phyloP scores from a whole-genome alignment of 78 protist species.

The Guillardia theta region DNA sequence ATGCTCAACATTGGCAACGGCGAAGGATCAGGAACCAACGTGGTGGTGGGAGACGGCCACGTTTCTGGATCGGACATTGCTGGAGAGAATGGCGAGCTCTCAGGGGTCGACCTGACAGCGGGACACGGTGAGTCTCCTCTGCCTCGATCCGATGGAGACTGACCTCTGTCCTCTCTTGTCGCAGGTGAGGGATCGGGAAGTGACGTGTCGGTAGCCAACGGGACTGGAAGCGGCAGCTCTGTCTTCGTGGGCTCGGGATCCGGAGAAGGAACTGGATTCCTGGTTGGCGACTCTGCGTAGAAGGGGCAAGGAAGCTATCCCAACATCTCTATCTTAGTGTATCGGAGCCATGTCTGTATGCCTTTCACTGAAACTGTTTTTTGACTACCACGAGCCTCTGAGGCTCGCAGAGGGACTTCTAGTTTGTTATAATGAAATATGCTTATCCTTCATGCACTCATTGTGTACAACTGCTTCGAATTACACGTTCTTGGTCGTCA shows the following conservation, averaged over 20 bases:
- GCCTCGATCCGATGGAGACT: not conserved
- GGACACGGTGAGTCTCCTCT: not conserved
- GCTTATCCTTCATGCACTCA: too few relatives aligned
- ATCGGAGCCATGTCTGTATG: too few relatives aligned
- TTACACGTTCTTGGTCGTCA: too few relatives aligned
- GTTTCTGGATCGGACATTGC: not conserved
- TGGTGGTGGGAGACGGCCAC: slow-evolving; percentile 33
- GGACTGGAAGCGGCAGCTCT: not conserved
- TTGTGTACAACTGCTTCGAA: too few relatives aligned
- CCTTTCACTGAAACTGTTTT: too few relatives aligned
- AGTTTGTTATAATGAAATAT: too few relatives aligned
- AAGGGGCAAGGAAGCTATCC: too few relatives aligned
- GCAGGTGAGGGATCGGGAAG: slow-evolving; percentile 18
- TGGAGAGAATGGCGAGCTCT: slow-evolving; percentile 32
- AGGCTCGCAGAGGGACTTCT: too few relatives aligned
- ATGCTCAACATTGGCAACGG: slow-evolving; percentile 41
- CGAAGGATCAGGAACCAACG: slow-evolving; percentile 25
- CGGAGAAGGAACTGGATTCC: slow-evolving; percentile 1
- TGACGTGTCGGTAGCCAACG: slow-evolving; percentile 30
- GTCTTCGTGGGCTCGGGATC: slow-evolving; percentile 29
- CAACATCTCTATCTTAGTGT: too few relatives aligned
- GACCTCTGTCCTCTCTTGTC: not conserved
- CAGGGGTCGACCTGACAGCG: slow-evolving; percentile 10
- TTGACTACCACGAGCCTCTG: too few relatives aligned
- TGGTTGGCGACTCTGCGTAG: too few relatives aligned